phyloP scores from a whole-genome alignment of 371 early-diverging fungal species.

The Mucor plumbeus region DNA sequence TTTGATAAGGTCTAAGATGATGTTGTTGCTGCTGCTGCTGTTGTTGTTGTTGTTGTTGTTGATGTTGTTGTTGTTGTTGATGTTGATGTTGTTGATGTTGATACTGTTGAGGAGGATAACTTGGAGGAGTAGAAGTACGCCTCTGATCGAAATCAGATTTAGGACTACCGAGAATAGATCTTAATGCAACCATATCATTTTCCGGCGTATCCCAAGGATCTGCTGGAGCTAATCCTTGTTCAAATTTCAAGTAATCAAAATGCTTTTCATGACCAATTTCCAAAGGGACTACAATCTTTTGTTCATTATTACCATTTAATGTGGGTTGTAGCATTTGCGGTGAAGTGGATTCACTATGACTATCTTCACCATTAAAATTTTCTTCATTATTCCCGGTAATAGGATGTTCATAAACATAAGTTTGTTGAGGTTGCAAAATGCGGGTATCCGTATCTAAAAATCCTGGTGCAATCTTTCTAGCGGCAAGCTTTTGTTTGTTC shows the following conservation, averaged over 20 bases:
- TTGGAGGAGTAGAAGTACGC: conserved; percentile 14
- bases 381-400: conserved; percentile 1
- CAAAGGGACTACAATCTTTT: not conserved
- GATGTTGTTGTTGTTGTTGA: conserved; percentile 19
- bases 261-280: conserved; percentile 23
- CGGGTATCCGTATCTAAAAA: conserved; percentile 62
- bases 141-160: conserved; percentile 17
- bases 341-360: conserved; percentile 8
- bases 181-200: conserved; percentile 56
- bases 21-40: conserved; percentile 19
- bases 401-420: conserved; percentile 37
- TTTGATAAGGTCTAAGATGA: conserved; percentile 22
- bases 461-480: conserved; percentile 63
- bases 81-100: conserved; percentile 15
- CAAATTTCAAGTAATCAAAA: conserved; percentile 71
- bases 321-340: conserved; percentile 8
- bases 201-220: conserved; percentile 78
- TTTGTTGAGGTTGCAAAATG: conserved; percentile 52
- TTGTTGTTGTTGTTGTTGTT: conserved; percentile 19
- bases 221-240: conserved; percentile 71
- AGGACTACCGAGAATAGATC: conserved; percentile 45
- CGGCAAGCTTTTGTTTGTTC: conserved; percentile 52
- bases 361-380: not conserved
- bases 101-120: conserved; percentile 4
- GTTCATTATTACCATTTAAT: not conserved